Evolutionary conservation across 192 early-diverging fungal genomes (phyloP).

Genomic region (Backusella macrospora): DNA sequence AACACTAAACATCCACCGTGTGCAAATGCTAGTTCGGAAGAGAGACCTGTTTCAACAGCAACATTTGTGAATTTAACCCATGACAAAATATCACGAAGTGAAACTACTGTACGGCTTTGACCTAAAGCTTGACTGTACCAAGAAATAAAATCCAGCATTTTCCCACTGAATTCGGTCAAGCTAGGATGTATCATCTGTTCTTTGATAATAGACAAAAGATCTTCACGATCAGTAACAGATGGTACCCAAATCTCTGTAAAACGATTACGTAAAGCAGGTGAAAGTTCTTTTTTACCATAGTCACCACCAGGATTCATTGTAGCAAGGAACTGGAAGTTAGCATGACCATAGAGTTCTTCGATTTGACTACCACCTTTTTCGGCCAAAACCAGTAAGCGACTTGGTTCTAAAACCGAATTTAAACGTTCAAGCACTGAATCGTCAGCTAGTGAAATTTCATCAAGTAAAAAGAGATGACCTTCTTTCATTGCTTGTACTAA

Average conservation of each 20-base stretch:
- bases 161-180: conserved; percentile 47
- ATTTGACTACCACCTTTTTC: conserved; percentile 84
- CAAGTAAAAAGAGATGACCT: conserved; percentile 90
- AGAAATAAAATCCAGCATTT: conserved; percentile 82
- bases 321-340: conserved; percentile 89
- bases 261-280: conserved; percentile 94
- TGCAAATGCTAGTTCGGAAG: conserved; percentile 58
- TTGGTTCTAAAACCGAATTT: conserved; percentile 92
- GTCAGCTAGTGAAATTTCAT: conserved; percentile 98
- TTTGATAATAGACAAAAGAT: conserved; percentile 69
- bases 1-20: conserved; percentile 93
- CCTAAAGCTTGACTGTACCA: conserved; percentile 72
- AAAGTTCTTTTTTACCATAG: conserved; percentile 98
- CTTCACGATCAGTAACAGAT: conserved; percentile 74
- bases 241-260: conserved; percentile 99
- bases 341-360: conserved; percentile 66
- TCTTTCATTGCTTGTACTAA: conserved; percentile 86
- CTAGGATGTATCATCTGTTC: conserved; percentile 49
- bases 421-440: conserved; percentile 97
- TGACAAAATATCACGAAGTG: conserved; percentile 88
- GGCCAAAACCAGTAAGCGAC: conserved; percentile 81
- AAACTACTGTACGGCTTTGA: conserved; percentile 61
- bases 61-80: conserved; percentile 88
- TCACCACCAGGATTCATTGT: conserved; percentile 99
- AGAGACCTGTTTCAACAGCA: conserved; percentile 52